Evolutionary conservation across 257 asterid species (phyloP).

Genomic region (Capsicum chinense): DNA sequence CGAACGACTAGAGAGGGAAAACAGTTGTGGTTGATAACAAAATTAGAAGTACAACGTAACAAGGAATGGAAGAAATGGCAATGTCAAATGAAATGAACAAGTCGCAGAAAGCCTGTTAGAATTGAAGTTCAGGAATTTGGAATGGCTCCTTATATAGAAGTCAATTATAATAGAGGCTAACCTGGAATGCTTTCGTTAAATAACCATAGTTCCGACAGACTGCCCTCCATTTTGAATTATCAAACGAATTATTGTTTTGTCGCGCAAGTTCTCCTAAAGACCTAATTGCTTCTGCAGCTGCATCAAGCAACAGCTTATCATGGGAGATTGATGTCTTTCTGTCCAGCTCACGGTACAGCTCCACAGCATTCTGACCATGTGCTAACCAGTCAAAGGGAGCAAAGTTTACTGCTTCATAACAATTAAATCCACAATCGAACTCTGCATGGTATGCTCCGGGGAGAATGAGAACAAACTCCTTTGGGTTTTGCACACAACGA

Average conservation of each 20-base stretch:
- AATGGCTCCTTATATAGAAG: not conserved
- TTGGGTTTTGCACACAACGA: slow-evolving; percentile 72
- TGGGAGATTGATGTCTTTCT: slow-evolving; percentile 67
- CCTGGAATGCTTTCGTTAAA: slow-evolving; percentile 70
- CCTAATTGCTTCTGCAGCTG: slow-evolving; percentile 63
- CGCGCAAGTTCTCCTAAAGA: slow-evolving; percentile 53
- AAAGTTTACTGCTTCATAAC: slow-evolving; percentile 68
- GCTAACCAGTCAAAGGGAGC: slow-evolving; percentile 92
- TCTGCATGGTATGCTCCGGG: slow-evolving; percentile 81
- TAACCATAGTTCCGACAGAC: slow-evolving; percentile 57
- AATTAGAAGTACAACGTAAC: not conserved
- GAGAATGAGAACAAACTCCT: slow-evolving; percentile 65
- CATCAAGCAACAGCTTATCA: slow-evolving; percentile 71
- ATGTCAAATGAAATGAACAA: slow-evolving; percentile 10
- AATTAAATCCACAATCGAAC: slow-evolving; percentile 78
- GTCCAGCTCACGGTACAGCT: slow-evolving; percentile 56
- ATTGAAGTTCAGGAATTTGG: not conserved
- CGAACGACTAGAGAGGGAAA: not conserved
- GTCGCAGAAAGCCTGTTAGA: not conserved
- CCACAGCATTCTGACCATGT: slow-evolving; percentile 65
- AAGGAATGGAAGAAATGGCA: not conserved
- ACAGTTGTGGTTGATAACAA: not conserved
- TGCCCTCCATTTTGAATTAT: slow-evolving; percentile 48
- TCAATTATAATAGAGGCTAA: slow-evolving; percentile 37
- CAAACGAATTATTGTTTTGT: slow-evolving; percentile 31